These are phyloP conservation scores for Gracilaria domingensis DNA, from an alignment of 23 red algal species.

Conservation along the genomic window DNA sequence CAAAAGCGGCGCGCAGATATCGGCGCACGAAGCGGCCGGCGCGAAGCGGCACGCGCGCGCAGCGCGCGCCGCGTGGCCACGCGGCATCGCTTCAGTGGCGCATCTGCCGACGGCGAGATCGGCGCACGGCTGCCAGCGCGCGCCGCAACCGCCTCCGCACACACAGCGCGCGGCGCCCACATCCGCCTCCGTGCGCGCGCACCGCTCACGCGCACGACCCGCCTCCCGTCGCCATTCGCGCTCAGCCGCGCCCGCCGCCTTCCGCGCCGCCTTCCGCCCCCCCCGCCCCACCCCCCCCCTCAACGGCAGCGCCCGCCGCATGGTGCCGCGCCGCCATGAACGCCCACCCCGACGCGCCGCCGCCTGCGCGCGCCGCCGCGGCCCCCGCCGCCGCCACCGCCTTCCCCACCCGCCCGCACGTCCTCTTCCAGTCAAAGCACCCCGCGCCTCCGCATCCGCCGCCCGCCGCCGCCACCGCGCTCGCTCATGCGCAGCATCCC, in stretches of 20 bases:
- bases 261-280: neutral
- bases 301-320: neutral
- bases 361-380: neutral
- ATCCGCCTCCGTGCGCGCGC: constrained; percentile 31
- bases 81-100: neutral
- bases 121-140: neutral
- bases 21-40: neutral
- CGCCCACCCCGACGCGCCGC: neutral
- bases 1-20: neutral
- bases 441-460: neutral
- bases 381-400: neutral
- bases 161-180: neutral
- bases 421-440: too few species aligned
- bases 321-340: neutral
- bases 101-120: constrained; percentile 23
- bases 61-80: neutral
- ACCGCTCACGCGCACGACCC: neutral
- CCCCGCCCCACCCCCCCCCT: neutral
- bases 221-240: constrained; percentile 12
- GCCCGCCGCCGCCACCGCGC: neutral
- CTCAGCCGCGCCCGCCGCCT: neutral
- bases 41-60: neutral
- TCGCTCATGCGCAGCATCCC: neutral
- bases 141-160: constrained; percentile 1
- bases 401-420: neutral